These are phyloP conservation scores for Botryobasidium botryosum DNA, from an alignment of 768 basidiomycete species.

Conservation along the genomic window DNA sequence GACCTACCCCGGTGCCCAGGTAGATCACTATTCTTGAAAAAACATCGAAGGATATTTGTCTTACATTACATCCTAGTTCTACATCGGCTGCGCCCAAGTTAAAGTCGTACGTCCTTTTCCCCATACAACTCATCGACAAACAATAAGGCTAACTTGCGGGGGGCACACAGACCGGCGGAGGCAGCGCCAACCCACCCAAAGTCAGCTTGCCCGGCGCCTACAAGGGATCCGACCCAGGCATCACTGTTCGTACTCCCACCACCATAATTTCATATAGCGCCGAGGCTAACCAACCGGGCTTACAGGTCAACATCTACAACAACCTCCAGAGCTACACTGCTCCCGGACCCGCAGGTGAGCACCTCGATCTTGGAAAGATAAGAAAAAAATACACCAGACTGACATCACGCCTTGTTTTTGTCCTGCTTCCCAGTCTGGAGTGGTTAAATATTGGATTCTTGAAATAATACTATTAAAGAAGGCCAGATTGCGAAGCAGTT, in stretches of 20 bases:
- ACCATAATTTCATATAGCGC: too few relatives aligned
- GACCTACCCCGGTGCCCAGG: slow-evolving; percentile 33
- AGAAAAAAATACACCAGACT: slow-evolving; percentile 6
- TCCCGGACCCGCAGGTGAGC: slow-evolving; percentile 20
- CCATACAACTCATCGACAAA: neutral
- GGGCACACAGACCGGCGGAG: slow-evolving; percentile 9
- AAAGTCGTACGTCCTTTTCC: slow-evolving; percentile 24
- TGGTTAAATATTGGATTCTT: too few relatives aligned
- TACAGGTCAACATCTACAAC: slow-evolving; percentile 36
- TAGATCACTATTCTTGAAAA: too few relatives aligned
- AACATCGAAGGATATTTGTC: too few relatives aligned
- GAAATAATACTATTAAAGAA: too few relatives aligned
- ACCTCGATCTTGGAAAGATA: slow-evolving; percentile 16
- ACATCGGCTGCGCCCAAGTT: slow-evolving; percentile 36
- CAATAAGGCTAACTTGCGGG: neutral
- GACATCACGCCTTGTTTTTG: too few relatives aligned
- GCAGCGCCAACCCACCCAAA: slow-evolving; percentile 31
- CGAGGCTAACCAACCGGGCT: too few relatives aligned
- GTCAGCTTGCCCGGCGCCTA: slow-evolving; percentile 34
- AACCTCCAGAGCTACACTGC: slow-evolving; percentile 35
- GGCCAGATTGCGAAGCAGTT: too few relatives aligned
- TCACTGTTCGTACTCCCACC: slow-evolving; percentile 30
- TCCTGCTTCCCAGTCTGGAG: too few relatives aligned
- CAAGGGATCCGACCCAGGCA: slow-evolving; percentile 31
- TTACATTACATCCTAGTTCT: too few relatives aligned